phyloP scores from a whole-genome alignment of 768 basidiomycete species.

The Arthromyces matolae region DNA sequence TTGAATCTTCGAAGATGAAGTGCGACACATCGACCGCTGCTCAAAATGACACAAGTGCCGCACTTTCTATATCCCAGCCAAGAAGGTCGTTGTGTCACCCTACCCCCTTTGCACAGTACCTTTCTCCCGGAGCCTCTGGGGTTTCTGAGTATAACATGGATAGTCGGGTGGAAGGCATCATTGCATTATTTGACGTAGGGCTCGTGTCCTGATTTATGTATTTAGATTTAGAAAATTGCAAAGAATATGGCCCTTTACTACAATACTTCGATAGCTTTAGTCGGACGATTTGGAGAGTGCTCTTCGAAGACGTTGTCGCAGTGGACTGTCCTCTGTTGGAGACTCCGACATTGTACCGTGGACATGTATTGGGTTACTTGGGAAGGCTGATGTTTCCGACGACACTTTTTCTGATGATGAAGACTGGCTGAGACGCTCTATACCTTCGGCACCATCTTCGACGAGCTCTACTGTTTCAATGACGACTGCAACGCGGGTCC shows the following conservation, averaged over 20 bases:
- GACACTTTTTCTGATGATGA: background rate
- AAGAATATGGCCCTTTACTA: no score
- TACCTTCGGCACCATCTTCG: slow-evolving; percentile 31
- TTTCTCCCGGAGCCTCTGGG: background rate
- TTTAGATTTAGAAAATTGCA: no score
- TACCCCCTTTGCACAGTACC: slow-evolving; percentile 1
- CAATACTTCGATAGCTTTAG: background rate
- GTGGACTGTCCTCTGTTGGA: slow-evolving; percentile 19
- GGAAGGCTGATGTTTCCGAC: background rate
- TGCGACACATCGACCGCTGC: background rate
- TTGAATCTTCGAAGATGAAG: no score
- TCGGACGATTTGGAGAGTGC: slow-evolving; percentile 24
- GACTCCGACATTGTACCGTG: slow-evolving; percentile 14
- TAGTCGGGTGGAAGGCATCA: slow-evolving; percentile 16
- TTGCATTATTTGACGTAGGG: slow-evolving; percentile 12
- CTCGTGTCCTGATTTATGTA: no score
- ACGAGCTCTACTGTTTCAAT: slow-evolving; percentile 66
- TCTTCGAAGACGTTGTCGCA: slow-evolving; percentile 25
- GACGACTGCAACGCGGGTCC: slow-evolving; percentile 82
- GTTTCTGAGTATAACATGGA: background rate
- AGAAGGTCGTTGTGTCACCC: slow-evolving; percentile 8
- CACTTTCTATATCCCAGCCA: background rate
- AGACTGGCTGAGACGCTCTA: slow-evolving; percentile 10
- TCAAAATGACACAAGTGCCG: background rate
- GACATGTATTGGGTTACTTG: slow-evolving; percentile 9